These are phyloP conservation scores for Yamadazyma insecticola DNA, from an alignment of 805 yeast genomes.

Conservation along the genomic window DNA sequence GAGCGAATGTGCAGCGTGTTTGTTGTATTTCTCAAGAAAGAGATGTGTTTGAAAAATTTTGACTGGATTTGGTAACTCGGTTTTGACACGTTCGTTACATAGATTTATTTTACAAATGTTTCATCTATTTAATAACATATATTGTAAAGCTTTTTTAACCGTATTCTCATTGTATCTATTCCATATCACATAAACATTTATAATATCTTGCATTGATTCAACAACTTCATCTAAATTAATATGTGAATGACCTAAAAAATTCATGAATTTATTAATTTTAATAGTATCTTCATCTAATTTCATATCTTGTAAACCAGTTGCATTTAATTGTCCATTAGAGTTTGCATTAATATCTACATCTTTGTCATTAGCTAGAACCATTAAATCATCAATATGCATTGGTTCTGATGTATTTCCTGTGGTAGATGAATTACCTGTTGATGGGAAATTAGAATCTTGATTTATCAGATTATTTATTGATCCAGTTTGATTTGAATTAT, in stretches of 20 bases:
- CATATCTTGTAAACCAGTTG: slow-evolving; percentile 21
- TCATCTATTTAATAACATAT: slow-evolving; percentile 30
- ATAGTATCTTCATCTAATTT: slow-evolving; percentile 33
- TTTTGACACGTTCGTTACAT: too few species aligned
- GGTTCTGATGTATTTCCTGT: too few species aligned
- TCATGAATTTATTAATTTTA: slow-evolving; percentile 53
- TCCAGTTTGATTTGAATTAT: background rate
- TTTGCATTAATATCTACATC: background rate
- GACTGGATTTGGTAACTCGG: too few species aligned
- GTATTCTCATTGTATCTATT: slow-evolving; percentile 71
- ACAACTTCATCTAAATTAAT: slow-evolving; percentile 73
- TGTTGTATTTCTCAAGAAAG: too few species aligned
- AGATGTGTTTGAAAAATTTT: too few species aligned
- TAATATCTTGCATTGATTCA: slow-evolving; percentile 79
- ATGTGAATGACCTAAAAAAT: slow-evolving; percentile 70
- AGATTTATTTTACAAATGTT: too few species aligned
- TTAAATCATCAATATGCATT: slow-evolving; percentile 36
- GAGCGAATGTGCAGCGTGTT: too few species aligned
- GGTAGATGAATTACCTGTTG: background rate
- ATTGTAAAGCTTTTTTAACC: slow-evolving; percentile 46
- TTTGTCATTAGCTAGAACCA: slow-evolving; percentile 17
- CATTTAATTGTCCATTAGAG: background rate
- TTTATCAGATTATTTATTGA: too few species aligned
- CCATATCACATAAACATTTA: slow-evolving; percentile 82
- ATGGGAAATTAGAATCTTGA: background rate